Conservation (phyloP, 2,329 filamentous ascomycete genomes). For the Epichloe typhina region DNA sequence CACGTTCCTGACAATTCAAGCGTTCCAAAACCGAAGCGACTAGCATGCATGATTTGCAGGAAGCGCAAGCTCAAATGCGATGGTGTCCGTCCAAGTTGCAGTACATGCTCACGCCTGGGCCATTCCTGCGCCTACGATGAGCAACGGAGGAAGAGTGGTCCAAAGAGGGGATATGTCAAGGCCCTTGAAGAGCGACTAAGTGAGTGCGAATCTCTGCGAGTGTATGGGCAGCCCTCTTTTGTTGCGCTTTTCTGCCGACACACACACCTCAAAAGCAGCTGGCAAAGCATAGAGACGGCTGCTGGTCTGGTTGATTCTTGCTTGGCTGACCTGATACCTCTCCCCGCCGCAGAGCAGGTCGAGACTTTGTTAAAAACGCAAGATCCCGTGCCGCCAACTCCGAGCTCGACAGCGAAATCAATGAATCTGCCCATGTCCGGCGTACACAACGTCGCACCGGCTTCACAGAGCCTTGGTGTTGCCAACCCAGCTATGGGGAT, state of each 20-base stretch:
- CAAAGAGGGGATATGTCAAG: slow-evolving; percentile 90
- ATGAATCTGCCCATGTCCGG: slow-evolving; percentile 14
- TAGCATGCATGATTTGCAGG: slow-evolving; percentile 88
- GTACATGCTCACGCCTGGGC: slow-evolving; percentile 73
- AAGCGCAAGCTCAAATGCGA: slow-evolving; percentile 89
- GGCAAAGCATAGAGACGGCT: not conserved
- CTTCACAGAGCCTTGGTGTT: slow-evolving; percentile 19
- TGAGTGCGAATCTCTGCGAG: slow-evolving; percentile 31
- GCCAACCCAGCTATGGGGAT: slow-evolving; percentile 35
- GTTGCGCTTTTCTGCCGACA: too few species aligned
- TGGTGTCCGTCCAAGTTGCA: slow-evolving; percentile 70
- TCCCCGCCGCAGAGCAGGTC: slow-evolving; percentile 59
- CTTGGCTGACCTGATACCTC: not conserved
- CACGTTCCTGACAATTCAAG: slow-evolving; percentile 35
- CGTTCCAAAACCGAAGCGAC: slow-evolving; percentile 73
- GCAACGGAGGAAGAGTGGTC: slow-evolving; percentile 84
- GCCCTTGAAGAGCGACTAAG: slow-evolving; percentile 83
- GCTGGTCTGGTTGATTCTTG: not conserved
- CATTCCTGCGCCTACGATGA: slow-evolving; percentile 88
- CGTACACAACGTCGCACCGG: slow-evolving; percentile 14
- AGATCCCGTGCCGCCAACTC: slow-evolving; percentile 20
- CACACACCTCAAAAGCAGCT: too few species aligned
- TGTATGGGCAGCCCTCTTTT: not conserved
- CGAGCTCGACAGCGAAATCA: slow-evolving; percentile 17
- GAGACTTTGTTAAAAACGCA: slow-evolving; percentile 81